Evolutionary conservation across 1,284 basidiomycete species (phyloP), one percentile per base, ranked within the genome.

Genomic region (Macrocybe sp.): DNA sequence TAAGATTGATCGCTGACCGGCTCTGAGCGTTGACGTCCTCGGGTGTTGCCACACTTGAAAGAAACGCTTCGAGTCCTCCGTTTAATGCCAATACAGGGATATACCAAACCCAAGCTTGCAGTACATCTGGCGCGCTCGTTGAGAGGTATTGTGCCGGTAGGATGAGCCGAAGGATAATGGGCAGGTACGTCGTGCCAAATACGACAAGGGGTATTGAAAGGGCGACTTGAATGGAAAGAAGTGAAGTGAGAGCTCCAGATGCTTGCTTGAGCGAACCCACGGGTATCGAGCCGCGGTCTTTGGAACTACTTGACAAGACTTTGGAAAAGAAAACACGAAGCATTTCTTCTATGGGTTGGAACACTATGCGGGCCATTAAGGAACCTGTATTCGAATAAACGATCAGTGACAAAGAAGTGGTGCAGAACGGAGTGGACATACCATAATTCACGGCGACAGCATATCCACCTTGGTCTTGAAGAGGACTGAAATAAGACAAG

Each of bases 381-480:
- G 93, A 96, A 41, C 94, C 93, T 96, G 59, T 14, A 41, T 22
- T 22, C 22, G 22, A 22, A 32, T 2, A 32, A 43, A 44, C 12
- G 37, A 33, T 35, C 29, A 33, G 29, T 29, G 28, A 11, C 9
- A 43, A 43, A 9, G 47, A 28, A 22, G 14, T 1, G 6, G n/a
- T 3, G 16, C 35, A 22, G 40, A 36, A 2, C 33, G 8, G 4
- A 22, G 9, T 44, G 35, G 4, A 66, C 79, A 40, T 41, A 91
- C 93, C 94, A 61, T 97, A 97, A 66, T 97, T 97, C 39, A 89
- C 86, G 8, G 95, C 95, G 7, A 97, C 75, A 0, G 94, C 94
- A 63, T 97, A 97, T 2, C 92, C 94, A 7, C 91, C 94, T 66
- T 97, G 93, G 62, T 94, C 88, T 45, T 84, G 74, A 38, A 95